Evolutionary conservation across 345 rosid genomes (phyloP), one percentile per base, ranked within the genome.

Genomic region (Eucalyptus brandiana): DNA sequence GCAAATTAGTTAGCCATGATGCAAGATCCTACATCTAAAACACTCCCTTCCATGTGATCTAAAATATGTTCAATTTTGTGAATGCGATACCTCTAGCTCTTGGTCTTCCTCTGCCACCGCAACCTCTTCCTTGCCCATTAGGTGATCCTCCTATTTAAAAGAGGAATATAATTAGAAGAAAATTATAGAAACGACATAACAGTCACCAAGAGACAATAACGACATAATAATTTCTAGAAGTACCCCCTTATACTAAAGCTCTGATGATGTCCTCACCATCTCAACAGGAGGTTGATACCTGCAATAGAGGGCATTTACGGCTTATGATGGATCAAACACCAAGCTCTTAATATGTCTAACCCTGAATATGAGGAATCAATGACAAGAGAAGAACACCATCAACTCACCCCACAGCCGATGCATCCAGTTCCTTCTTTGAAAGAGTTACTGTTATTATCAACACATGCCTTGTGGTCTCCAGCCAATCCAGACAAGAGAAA

Each of bases 381-480:
- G n/a, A 9, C 48, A 48, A 51, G 51, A 28, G 42, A 32, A 30
- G n/a, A 48, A 85, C 53, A 51, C 87, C 26, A n/a, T 9, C 88
- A 92, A 93, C 97, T 91, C 88, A 96, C 98, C 99, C 99, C 90
- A 94, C 91, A 48, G 96, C 92, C 87, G 95, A 92, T 37, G 93
- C 88, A 89, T 96, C 90, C 89, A 95, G 91, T 92, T 96, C 98
- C 76, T 89, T 92, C 92, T 91, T 96, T 56, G 98, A 98, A 89
- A 98, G 96, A 81, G 94, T 96, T 80, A 97, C 93, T 40, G 96
- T 96, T 56, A 98, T 96, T 97, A 96, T 96, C 14, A 98, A 97
- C 48, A 98, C 99, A 94, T 97, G 99, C 94, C 99, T 95, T 62
- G 96, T 96, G 91, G 99, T 98, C 90, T 98, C 98, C 94, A 97